Base-by-base conservation (phyloP, 1,139 yeast genomes). In the Pichia sp. region DNA sequence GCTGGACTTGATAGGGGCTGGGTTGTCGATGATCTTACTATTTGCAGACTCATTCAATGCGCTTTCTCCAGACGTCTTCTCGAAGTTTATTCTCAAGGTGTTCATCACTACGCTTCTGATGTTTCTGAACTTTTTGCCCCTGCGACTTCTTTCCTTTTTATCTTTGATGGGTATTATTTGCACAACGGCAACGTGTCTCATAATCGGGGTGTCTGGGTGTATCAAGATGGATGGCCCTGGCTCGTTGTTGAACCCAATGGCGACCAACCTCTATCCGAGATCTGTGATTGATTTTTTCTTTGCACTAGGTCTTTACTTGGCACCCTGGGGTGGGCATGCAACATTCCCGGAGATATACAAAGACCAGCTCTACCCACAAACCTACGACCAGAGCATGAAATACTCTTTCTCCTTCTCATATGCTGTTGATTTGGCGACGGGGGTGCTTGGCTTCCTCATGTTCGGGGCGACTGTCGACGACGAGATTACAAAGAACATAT, bases 11-110 rank as follows among this genome's bases (percentile, higher is more conserved):
- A 62, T 83, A 48, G 96, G 95, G 0, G 88, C 95, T 3, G 82
- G 88, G 46, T 79, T 89, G 13, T 81, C 96, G 1, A 74, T 91
- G 62, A 79, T 87, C 39, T 77, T 91, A 34, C 70, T 91, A 43
- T 90, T 90, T 69, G 83, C 91, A n/a, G 96, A 90, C 66, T 87
- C 96, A 0, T 80, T 90, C 58, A 73, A 77, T 58, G 81, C 87
- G 0, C 68, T 91, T 40, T 73, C 85, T 55, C 87, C 93, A 0
- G 58, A 67, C 9, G 62, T 7, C 19, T 28, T 82, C 4, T 68
- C 80, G 0, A 69, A 73, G 30, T 63, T 70, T 7, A 62, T 67
- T 21, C 83, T 85, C 66, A 90, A 90, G 62, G 36, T 69, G 0
- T 36, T 65, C 2, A 63, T 85, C 19, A 69, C 84, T 37, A 70